These are phyloP conservation scores for Myriosclerotinia curreyana DNA, from an alignment of 2,329 filamentous ascomycete genomes.

Conservation along the genomic window DNA sequence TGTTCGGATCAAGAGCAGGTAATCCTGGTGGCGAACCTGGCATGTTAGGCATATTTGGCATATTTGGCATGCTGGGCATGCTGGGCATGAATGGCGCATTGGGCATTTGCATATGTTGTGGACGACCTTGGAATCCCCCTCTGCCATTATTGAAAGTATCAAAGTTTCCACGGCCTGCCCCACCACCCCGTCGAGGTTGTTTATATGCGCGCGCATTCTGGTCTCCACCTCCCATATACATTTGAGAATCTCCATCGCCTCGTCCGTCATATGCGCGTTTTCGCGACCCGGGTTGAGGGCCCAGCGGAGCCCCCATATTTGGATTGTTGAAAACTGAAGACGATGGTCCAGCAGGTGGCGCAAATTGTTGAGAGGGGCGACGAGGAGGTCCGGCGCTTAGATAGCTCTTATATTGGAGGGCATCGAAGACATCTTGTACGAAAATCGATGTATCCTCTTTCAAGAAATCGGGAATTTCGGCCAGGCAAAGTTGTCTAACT, in stretches of 20 bases:
- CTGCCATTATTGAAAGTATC: constrained; percentile 39
- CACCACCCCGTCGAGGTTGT: constrained; percentile 55
- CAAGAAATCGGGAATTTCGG: constrained; percentile 73
- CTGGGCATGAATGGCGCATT: constrained; percentile 27
- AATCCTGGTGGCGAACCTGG: constrained; percentile 39
- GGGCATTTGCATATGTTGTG: constrained; percentile 28
- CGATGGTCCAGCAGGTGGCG: constrained; percentile 36
- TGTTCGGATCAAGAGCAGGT: constrained; percentile 55
- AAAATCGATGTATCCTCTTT: constrained; percentile 63
- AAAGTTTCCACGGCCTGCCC: constrained; percentile 42
- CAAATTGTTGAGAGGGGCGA: constrained; percentile 31
- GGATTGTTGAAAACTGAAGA: constrained; percentile 30
- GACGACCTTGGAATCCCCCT: constrained; percentile 33
- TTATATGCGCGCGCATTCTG: constrained; percentile 52
- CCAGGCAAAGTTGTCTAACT: constrained; percentile 65
- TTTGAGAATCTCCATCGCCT: constrained; percentile 43
- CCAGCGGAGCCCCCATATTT: constrained; percentile 30
- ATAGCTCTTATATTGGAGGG: constrained; percentile 61
- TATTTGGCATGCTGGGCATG: constrained; percentile 30
- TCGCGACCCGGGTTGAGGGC: constrained; percentile 37
- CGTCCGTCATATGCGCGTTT: constrained; percentile 56
- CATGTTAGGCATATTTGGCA: constrained; percentile 28
- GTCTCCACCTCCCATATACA: constrained; percentile 37
- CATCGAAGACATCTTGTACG: constrained; percentile 67
- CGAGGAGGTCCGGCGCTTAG: constrained; percentile 48